phyloP scores from a whole-genome alignment of 129 eudicot genomes.

The Chrysanthemum seticuspe region DNA sequence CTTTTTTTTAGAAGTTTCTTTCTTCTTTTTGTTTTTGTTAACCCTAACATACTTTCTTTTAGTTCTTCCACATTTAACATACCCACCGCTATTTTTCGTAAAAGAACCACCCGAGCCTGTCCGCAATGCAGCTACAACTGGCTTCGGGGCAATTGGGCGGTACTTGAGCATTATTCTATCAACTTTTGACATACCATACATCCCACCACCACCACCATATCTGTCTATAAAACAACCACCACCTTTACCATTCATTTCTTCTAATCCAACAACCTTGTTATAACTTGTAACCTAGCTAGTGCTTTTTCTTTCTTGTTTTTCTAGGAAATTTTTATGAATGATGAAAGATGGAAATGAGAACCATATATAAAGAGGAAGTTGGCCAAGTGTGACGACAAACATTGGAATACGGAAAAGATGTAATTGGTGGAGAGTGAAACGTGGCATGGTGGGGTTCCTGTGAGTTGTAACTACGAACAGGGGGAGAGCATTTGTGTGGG shows the following conservation, averaged over 20 bases:
- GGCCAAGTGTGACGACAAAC: slow-evolving; percentile 42
- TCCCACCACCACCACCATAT: slow-evolving; percentile 29
- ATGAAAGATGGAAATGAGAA: background rate
- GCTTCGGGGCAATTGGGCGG: slow-evolving; percentile 93
- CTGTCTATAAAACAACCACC: slow-evolving; percentile 81
- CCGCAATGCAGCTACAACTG: slow-evolving; percentile 34
- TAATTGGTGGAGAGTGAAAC: slow-evolving; percentile 45
- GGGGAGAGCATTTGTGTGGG: slow-evolving; percentile 30
- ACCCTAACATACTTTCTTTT: slow-evolving; percentile 53
- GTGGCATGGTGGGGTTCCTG: slow-evolving; percentile 44
- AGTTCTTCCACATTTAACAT: slow-evolving; percentile 38
- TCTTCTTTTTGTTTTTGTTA: slow-evolving; percentile 17
- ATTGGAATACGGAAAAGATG: slow-evolving; percentile 24
- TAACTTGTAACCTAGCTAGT: background rate
- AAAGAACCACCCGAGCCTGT: slow-evolving; percentile 22
- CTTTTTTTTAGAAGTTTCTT: background rate
- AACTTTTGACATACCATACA: slow-evolving; percentile 48
- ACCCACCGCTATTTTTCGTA: slow-evolving; percentile 30
- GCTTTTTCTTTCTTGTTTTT: background rate
- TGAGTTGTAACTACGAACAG: slow-evolving; percentile 13
- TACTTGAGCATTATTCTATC: slow-evolving; percentile 70
- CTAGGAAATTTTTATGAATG: background rate
- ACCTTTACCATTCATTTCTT: slow-evolving; percentile 46
- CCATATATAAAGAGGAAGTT: slow-evolving; percentile 31
- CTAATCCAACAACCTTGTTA: background rate